Evolutionary conservation across 805 yeast genomes (phyloP), one percentile per base, ranked within the genome.

Genomic region (Isabelozyma pseudorhagii): DNA sequence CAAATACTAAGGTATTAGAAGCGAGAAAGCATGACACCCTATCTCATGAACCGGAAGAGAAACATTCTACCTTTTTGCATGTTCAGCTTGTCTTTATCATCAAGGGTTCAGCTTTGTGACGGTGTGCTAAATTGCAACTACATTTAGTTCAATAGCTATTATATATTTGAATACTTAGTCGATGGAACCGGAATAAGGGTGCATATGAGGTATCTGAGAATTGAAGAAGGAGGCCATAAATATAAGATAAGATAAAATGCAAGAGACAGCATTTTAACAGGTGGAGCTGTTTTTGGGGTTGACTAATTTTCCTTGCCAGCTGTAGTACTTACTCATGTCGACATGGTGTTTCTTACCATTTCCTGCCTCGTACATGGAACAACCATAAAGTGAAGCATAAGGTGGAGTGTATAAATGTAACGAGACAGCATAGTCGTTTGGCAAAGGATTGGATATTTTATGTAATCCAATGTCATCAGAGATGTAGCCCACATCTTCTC

Each of bases 371-470:
- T 74, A 79, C 68, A 68, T 70, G 45, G 73, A 64, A 51, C 83
- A 81, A 17, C 83, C 84, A 58, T 77, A 79, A 61, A 79, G 71
- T 46, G 83, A 69, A 4, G 90, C 92, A 62, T 84, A 84, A 8
- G 92, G 90, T 6, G 92, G 91, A 6, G 91, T 84, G 67, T 86
- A 86, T 47, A 86, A 73, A 64, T 86, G 92, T 62, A 86, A 73
- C 40, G 87, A 79, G 13, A 86, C 81, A 10, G 88, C 82, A 18
- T 70, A 64, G 38, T 71, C 72, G 17, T 67, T 60, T 0, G 68
- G 44, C 38, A 54, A 55, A 7, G 75, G 76, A 61, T 86, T 86
- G 40, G 72, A 66, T 61, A 86, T 84, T 54, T 79, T 71, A 66
- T 86, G 93, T 49, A 83, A 69, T 0, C 92, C 93, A 44, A 86